phyloP scores from a whole-genome alignment of 331 rosid species.

The Cydonia oblonga region DNA sequence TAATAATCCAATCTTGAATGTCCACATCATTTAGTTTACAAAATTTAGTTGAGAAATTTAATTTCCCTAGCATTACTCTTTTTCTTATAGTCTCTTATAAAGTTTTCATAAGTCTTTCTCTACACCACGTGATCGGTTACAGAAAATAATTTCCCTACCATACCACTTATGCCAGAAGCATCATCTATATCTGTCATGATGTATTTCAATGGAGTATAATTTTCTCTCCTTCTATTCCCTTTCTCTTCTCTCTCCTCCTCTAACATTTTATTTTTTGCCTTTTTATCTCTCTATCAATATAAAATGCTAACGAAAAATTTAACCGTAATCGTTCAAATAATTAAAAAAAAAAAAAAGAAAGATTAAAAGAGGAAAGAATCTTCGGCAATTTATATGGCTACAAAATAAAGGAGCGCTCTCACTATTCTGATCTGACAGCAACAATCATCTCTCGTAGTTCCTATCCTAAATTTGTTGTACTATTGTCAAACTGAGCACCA shows the following conservation, averaged over 20 bases:
- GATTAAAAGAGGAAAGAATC: too few species aligned
- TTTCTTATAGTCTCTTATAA: background rate
- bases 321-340: too few species aligned
- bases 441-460: background rate
- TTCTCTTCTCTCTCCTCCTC: too few species aligned
- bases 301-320: too few species aligned
- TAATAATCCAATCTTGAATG: too few species aligned
- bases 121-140: background rate
- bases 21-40: too few species aligned
- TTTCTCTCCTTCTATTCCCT: too few species aligned
- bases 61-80: too few species aligned
- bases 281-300: too few species aligned
- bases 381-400: background rate
- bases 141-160: background rate
- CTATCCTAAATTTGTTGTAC: background rate
- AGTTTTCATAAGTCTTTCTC: too few species aligned
- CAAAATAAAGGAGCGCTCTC: background rate
- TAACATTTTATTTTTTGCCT: too few species aligned
- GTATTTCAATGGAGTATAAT: background rate
- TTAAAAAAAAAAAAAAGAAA: rapidly evolving
- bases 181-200: background rate
- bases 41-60: too few species aligned
- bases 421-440: background rate
- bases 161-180: background rate
- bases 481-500: background rate